Evolutionary conservation across 2,329 filamentous ascomycete genomes (phyloP), one percentile per base, ranked within the genome.

Genomic region (Penicillium sp.): DNA sequence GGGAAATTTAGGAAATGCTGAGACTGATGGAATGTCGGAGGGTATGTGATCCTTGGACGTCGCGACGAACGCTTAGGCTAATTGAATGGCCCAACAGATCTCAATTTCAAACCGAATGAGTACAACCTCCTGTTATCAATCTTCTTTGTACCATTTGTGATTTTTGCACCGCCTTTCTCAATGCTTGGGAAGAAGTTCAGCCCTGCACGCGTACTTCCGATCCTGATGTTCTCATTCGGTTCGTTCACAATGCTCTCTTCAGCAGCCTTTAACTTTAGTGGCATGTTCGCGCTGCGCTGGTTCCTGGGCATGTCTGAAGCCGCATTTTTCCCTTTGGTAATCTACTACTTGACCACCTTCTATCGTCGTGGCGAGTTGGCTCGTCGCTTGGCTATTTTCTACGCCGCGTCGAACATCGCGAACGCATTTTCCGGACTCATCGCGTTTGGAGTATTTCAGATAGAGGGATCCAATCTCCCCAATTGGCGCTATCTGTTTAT

Each of bases 61-160:
- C 34, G 7, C 14, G 35, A 14, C 38, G 3, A 5, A 0, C 9
- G 9, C 7, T 39, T 3, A 8, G 10, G 7, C 23, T 41, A n/a
- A 48, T 13, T 16, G 18, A 8, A 47, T 44, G 1, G 34, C 55
- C 29, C 16, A n/a, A 68, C 38, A 74, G 73, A 75, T 48, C 73
- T 90, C 18, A 69, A 81, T 30, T 85, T 91, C 71, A 78, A 78
- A 40, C 69, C 73, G 0, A 79, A 84, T 58, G 80, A 89, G 67
- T 89, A 90, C 74, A 90, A 89, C 67, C 79, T 84, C 27, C 80
- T 90, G 44, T 71, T 90, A 34, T 81, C 79, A 47, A 84, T 91
- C 59, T 91, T 91, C 77, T 91, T 88, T 70, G 78, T 91, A 7
- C 88, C 88, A 0, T 90, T 88, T 67, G 87, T 90, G 34, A 66